Evolutionary conservation across 139 green algal genomes (phyloP).

Genomic region (Gonium pectorale): DNA sequence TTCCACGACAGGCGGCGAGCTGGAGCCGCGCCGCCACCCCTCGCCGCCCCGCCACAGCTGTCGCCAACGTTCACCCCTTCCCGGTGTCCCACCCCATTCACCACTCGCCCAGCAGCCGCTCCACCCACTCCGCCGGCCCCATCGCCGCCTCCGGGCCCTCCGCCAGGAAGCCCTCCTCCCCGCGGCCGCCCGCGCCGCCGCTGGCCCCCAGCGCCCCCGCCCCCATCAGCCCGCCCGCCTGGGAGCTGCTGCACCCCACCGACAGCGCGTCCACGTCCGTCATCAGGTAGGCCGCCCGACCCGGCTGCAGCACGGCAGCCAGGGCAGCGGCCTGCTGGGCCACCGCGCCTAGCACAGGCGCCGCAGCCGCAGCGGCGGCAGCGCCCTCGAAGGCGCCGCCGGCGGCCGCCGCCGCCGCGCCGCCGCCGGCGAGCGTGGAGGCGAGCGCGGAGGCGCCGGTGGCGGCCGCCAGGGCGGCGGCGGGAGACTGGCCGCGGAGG

Average conservation of each 20-base stretch:
- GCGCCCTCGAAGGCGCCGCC: not conserved
- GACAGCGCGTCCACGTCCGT: conserved; percentile 29
- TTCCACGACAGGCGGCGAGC: no score
- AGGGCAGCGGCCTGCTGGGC: not conserved
- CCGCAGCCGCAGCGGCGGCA: not conserved
- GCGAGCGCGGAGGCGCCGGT: not conserved
- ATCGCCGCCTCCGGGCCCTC: no score
- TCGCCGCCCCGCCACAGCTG: no score
- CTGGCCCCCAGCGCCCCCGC: no score
- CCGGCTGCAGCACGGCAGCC: conserved; percentile 14
- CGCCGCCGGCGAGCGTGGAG: not conserved
- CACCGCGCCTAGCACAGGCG: not conserved
- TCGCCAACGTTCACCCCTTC: no score
- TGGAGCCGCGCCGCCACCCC: no score
- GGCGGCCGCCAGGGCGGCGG: not conserved
- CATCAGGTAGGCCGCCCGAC: conserved; percentile 10
- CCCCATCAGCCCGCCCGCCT: no score
- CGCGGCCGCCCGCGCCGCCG: no score
- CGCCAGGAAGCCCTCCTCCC: no score
- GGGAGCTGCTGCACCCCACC: conserved; percentile 13
- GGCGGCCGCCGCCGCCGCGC: not conserved
- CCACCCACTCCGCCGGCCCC: no score
- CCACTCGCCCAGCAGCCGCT: no score
- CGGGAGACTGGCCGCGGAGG: not conserved
- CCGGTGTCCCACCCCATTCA: no score